Evolutionary conservation across 1,139 yeast genomes (phyloP).

Genomic region (Debaryomycetaceae sp.): DNA sequence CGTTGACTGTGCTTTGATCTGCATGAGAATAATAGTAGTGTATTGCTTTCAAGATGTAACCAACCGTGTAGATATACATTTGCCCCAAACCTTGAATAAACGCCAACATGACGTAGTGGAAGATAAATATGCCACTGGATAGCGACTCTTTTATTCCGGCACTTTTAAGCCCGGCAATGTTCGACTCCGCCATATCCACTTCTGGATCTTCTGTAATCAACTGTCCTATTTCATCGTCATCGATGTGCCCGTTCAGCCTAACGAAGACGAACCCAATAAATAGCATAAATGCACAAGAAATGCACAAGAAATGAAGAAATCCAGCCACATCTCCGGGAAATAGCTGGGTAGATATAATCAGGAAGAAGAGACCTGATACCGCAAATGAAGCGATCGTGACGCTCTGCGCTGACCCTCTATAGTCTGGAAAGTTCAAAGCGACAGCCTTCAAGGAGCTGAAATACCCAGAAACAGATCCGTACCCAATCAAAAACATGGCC

Average conservation of each 20-base stretch:
- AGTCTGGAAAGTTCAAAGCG: constrained; percentile 28
- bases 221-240: constrained; percentile 3
- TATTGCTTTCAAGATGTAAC: constrained; percentile 55
- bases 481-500: constrained; percentile 31
- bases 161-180: constrained; percentile 10
- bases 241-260: constrained; percentile 27
- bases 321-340: constrained; percentile 20
- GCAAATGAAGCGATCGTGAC: constrained; percentile 38
- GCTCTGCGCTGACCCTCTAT: constrained; percentile 33
- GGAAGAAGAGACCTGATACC: constrained; percentile 29
- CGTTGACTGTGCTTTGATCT: constrained; percentile 4
- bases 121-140: constrained; percentile 35
- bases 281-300: constrained; percentile 22
- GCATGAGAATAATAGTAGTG: constrained; percentile 24
- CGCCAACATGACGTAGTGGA: constrained; percentile 38
- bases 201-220: constrained; percentile 1
- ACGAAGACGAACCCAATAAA: constrained; percentile 28
- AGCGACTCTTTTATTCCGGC: constrained; percentile 16
- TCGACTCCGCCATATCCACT: constrained; percentile 3
- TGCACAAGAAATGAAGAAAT: constrained; percentile 22
- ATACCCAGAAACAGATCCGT: constrained; percentile 33
- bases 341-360: constrained; percentile 18
- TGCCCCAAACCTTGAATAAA: constrained; percentile 39
- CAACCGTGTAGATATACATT: constrained; percentile 43
- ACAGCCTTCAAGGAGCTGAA: constrained; percentile 36